Conservation (phyloP, 345 rosid genomes). For the Eucalyptus polybractea region DNA sequence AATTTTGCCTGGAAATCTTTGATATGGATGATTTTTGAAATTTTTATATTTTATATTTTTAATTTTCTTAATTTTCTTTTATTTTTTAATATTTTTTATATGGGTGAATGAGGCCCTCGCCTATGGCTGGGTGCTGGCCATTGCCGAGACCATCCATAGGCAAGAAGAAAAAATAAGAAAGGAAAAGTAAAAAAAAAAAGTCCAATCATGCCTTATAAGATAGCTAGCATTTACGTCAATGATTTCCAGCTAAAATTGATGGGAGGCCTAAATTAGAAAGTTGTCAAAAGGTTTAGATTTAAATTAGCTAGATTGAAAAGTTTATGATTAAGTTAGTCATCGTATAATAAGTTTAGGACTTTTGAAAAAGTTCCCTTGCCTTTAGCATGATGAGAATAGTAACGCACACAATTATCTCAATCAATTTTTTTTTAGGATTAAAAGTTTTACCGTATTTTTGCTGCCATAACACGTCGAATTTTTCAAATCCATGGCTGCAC, state of each 20-base stretch:
- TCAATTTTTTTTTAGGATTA: neutral
- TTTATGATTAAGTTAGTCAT: too few relatives aligned
- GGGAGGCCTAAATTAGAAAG: neutral
- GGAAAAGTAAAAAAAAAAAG: too few relatives aligned
- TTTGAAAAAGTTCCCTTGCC: neutral
- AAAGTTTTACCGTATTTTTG: too few relatives aligned
- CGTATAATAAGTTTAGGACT: neutral
- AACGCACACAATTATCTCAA: neutral
- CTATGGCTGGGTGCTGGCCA: neutral
- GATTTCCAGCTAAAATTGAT: neutral
- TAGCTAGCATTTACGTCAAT: fast-evolving
- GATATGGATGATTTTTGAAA: too few relatives aligned
- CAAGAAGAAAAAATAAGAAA: too few relatives aligned
- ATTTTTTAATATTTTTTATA: too few relatives aligned
- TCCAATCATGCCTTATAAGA: too few relatives aligned
- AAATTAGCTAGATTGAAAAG: too few relatives aligned
- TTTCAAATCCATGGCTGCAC: neutral
- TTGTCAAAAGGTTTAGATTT: too few relatives aligned
- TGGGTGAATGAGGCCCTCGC: neutral
- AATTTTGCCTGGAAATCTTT: too few relatives aligned
- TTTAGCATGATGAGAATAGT: neutral
- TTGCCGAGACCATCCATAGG: neutral
- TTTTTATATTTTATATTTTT: too few relatives aligned
- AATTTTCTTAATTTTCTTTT: too few relatives aligned
- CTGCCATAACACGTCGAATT: neutral